Evolutionary conservation across 768 basidiomycete species (phyloP).

Genomic region (Suillus paluster): DNA sequence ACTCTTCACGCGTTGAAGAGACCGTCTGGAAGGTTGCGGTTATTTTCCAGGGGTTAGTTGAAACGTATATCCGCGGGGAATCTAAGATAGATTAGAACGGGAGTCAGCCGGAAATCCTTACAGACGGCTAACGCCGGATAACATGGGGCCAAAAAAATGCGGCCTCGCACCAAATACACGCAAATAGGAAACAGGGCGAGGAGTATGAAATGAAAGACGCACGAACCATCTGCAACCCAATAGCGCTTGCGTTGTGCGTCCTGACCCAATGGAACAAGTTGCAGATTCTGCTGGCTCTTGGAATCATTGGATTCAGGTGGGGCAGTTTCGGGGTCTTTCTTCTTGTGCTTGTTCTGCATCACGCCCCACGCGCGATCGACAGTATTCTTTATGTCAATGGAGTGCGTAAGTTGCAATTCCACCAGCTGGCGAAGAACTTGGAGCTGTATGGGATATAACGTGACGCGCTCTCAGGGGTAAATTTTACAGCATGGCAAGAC

Average conservation of each 20-base stretch:
- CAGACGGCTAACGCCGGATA: slow-evolving; percentile 42
- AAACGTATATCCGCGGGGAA: slow-evolving; percentile 82
- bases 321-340: slow-evolving; percentile 61
- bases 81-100: slow-evolving; percentile 52
- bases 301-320: slow-evolving; percentile 64
- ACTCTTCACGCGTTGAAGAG: slow-evolving; percentile 76
- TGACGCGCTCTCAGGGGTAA: slow-evolving; percentile 34
- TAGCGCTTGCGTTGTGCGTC: slow-evolving; percentile 78
- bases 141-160: slow-evolving; percentile 48
- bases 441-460: slow-evolving; percentile 52
- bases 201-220: slow-evolving; percentile 42
- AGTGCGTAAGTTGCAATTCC: slow-evolving; percentile 79
- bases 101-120: slow-evolving; percentile 38
- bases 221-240: slow-evolving; percentile 91
- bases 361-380: slow-evolving; percentile 91
- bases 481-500: slow-evolving; percentile 27
- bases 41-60: slow-evolving; percentile 91
- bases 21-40: slow-evolving; percentile 75
- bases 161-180: slow-evolving; percentile 66
- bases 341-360: slow-evolving; percentile 84
- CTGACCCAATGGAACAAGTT: slow-evolving; percentile 75
- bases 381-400: slow-evolving; percentile 64
- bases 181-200: slow-evolving; percentile 58
- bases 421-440: slow-evolving; percentile 83
- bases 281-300: slow-evolving; percentile 66